Percentiles rank a stretch among this genome's conserved stretches.
phyloP scores from a whole-genome alignment of 768 basidiomycete species.

The Leccinum fibrillosum region DNA sequence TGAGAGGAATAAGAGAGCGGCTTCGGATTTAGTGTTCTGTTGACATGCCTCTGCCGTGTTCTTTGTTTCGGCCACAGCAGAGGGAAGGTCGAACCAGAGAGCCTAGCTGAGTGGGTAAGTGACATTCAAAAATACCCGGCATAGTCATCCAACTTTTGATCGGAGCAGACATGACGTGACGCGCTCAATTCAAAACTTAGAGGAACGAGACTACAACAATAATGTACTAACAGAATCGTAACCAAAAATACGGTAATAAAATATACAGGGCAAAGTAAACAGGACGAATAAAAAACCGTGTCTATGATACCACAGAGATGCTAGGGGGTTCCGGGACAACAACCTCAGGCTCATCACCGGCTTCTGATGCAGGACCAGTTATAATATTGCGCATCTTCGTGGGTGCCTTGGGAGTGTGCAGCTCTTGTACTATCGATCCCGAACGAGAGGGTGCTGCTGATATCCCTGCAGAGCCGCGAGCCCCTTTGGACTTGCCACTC shows the following conservation, averaged over 20 bases:
- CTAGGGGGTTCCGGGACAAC: slow-evolving; percentile 16
- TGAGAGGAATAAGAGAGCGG: background rate
- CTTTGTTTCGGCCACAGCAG: background rate
- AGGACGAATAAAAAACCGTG: slow-evolving; percentile 4
- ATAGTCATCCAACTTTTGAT: background rate
- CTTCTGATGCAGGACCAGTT: slow-evolving; percentile 49
- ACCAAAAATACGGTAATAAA: slow-evolving; percentile 14
- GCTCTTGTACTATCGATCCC: slow-evolving; percentile 50
- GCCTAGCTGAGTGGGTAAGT: background rate
- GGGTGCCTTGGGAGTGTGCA: slow-evolving; percentile 45
- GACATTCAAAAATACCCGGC: background rate
- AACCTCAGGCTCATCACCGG: slow-evolving; percentile 46
- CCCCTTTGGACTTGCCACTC: slow-evolving; percentile 39
- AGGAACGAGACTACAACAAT: background rate
- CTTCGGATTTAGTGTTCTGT: background rate
- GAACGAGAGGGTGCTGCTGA: slow-evolving; percentile 58
- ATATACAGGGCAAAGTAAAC: slow-evolving; percentile 8
- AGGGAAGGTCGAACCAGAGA: background rate
- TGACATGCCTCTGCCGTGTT: background rate
- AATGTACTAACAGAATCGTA: background rate
- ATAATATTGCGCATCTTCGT: slow-evolving; percentile 69
- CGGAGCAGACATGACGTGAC: background rate
- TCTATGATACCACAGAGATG: slow-evolving; percentile 19
- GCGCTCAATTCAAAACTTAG: background rate
- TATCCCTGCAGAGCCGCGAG: slow-evolving; percentile 36